Conservation (phyloP, 108 stramenopile genomes). For the Conticribra guillardii region DNA sequence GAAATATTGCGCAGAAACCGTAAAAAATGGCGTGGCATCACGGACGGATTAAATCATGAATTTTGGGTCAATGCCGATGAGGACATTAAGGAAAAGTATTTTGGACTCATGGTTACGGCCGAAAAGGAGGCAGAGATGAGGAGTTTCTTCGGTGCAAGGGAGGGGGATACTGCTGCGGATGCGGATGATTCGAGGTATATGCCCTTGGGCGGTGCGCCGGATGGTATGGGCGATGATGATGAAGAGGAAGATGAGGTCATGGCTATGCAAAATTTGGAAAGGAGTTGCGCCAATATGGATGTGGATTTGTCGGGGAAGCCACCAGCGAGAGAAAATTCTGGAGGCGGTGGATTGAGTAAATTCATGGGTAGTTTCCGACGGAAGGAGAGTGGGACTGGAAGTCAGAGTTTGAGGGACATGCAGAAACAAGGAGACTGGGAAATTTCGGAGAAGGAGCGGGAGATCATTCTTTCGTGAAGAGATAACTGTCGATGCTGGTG, state of each 20-base stretch:
- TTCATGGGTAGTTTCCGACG: constrained; percentile 35
- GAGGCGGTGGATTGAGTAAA: constrained; percentile 28
- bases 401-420: constrained; percentile 3
- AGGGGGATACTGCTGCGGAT: constrained; percentile 33
- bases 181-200: constrained; percentile 50
- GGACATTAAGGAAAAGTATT: constrained; percentile 45
- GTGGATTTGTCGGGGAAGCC: constrained; percentile 48
- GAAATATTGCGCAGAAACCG: constrained; percentile 52
- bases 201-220: constrained; percentile 46
- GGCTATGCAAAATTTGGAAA: constrained; percentile 45
- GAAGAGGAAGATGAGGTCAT: constrained; percentile 49
- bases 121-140: constrained; percentile 49
- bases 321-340: background rate
- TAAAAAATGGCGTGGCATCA: constrained; percentile 52
- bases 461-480: background rate
- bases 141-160: constrained; percentile 49
- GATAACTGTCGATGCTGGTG: too few relatives aligned
- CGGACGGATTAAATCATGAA: constrained; percentile 53
- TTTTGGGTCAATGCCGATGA: constrained; percentile 46
- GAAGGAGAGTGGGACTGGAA: background rate
- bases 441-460: background rate
- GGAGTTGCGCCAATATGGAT: constrained; percentile 37
- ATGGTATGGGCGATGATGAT: constrained; percentile 27
- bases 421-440: background rate
- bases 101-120: constrained; percentile 45